Conservation (phyloP, 805 yeast species). For the baker's yeast (Saccharomyces cerevisiae) region DNA sequence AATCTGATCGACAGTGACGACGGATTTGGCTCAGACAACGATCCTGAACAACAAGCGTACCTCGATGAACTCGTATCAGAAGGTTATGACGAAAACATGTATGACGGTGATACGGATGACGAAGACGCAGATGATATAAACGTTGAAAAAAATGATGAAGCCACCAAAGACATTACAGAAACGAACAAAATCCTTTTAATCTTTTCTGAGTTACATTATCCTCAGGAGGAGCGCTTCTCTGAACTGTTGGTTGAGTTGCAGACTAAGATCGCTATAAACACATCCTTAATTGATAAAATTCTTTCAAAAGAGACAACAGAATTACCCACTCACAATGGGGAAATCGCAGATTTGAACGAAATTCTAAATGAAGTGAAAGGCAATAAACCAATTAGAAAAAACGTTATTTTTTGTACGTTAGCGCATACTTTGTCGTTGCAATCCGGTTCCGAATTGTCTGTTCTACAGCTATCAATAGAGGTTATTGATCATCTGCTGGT, state of each 20-base stretch:
- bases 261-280: background rate
- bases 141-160: background rate
- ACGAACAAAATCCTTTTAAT: background rate
- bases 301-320: background rate
- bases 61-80: background rate
- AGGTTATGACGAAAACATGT: background rate
- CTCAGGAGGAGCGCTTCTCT: background rate
- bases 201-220: background rate
- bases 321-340: background rate
- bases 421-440: conserved; percentile 1
- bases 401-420: conserved; percentile 1
- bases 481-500: conserved; percentile 2
- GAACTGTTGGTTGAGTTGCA: background rate
- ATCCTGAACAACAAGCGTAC: background rate
- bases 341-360: background rate
- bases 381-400: background rate
- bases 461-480: conserved; percentile 2
- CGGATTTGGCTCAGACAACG: background rate
- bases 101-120: conserved; percentile 1
- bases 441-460: background rate
- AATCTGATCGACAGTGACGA: background rate
- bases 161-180: background rate
- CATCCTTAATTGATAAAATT: background rate
- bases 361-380: background rate
- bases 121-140: background rate